These are phyloP conservation scores for Pharus latifolius DNA, from an alignment of 176 grass and related monocot species.

Conservation along the genomic window DNA sequence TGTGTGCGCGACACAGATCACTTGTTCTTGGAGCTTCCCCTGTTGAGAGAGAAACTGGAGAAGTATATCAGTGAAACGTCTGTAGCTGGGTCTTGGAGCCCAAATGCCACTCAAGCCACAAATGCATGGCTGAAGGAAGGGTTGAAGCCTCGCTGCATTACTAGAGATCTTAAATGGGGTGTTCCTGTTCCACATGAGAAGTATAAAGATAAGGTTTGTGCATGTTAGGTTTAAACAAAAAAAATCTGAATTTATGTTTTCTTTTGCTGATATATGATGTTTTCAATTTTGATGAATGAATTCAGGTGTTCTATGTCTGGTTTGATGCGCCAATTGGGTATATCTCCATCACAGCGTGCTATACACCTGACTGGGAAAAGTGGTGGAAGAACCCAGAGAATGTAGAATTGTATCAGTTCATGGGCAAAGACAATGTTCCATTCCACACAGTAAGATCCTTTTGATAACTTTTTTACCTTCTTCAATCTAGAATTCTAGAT, in stretches of 20 bases:
- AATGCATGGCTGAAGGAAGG: constrained; percentile 71
- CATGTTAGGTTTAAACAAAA: background rate
- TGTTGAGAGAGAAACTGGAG: constrained; percentile 56
- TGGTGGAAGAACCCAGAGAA: constrained; percentile 97
- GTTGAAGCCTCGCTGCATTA: constrained; percentile 60
- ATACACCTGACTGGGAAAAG: constrained; percentile 72
- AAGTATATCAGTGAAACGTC: constrained; percentile 48
- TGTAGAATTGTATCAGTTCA: constrained; percentile 78
- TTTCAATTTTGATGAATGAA: background rate
- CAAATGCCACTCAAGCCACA: constrained; percentile 54
- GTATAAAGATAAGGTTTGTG: constrained; percentile 55
- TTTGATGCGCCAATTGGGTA: constrained; percentile 88
- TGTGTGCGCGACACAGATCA: constrained; percentile 52
- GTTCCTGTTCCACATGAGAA: constrained; percentile 71
- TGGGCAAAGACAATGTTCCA: constrained; percentile 92
- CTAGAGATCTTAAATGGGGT: constrained; percentile 81
- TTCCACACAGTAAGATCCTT: constrained; percentile 64
- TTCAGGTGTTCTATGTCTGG: constrained; percentile 82
- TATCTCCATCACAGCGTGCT: constrained; percentile 71
- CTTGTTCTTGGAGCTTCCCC: constrained; percentile 75
- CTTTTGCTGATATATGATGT: background rate
- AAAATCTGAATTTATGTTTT: background rate
- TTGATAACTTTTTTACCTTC: constrained; percentile 1
- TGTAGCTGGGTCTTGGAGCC: constrained; percentile 59
- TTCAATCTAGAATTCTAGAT: too few species aligned